Evolutionary conservation across 768 basidiomycete species (phyloP).

Genomic region (Leucocoprinus birnbaumii): DNA sequence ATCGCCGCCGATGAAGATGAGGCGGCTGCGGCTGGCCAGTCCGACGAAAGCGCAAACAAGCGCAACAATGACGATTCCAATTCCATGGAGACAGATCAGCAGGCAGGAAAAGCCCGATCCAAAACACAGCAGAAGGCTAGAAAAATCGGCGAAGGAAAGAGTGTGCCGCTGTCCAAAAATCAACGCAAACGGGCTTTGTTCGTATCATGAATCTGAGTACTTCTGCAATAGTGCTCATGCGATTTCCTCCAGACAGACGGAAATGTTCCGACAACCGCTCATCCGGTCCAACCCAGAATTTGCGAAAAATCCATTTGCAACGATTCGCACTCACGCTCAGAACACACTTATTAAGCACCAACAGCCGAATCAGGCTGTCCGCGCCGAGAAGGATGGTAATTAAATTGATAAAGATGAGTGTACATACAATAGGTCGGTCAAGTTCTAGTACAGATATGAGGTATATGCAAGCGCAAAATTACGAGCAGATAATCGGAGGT

Average conservation of each 20-base stretch:
- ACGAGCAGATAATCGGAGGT: neutral
- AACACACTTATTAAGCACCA: constrained; percentile 68
- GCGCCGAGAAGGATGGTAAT: neutral
- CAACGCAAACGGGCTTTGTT: constrained; percentile 73
- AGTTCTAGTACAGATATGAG: constrained; percentile 11
- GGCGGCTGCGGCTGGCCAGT: constrained; percentile 1
- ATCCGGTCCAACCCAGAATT: constrained; percentile 67
- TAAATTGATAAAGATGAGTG: neutral
- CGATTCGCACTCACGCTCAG: constrained; percentile 75
- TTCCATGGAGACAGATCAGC: constrained; percentile 14
- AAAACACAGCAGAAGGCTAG: constrained; percentile 32
- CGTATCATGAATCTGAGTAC: constrained; percentile 23
- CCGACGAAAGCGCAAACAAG: constrained; percentile 17
- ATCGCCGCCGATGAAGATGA: constrained; percentile 36
- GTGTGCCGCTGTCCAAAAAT: constrained; percentile 49
- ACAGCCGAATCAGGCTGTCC: constrained; percentile 2
- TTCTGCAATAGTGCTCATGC: neutral
- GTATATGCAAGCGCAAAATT: neutral
- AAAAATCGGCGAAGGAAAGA: constrained; percentile 68
- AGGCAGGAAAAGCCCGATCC: constrained; percentile 14
- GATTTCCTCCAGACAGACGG: constrained; percentile 46
- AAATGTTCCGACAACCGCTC: constrained; percentile 66
- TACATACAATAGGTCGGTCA: constrained; percentile 3
- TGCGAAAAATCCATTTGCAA: constrained; percentile 67
- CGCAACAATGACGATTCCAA: constrained; percentile 11